Evolutionary conservation across 257 asterid genomes (phyloP).

Genomic region (Mitragyna speciosa): DNA sequence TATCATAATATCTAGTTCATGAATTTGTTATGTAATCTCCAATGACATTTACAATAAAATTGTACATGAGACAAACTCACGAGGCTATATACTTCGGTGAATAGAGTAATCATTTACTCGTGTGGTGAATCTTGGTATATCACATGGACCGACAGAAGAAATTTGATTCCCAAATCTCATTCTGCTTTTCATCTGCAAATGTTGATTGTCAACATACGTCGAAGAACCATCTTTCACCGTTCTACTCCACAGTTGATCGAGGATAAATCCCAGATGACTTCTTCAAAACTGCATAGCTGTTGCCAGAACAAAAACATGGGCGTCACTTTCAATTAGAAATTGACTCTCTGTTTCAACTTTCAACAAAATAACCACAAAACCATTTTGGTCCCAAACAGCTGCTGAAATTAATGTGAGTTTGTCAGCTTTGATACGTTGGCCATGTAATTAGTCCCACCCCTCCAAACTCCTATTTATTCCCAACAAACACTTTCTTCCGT

Average conservation of each 20-base stretch:
- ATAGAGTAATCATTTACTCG: neutral
- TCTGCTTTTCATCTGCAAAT: neutral
- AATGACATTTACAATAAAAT: neutral
- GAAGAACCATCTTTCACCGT: neutral
- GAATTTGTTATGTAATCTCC: no score
- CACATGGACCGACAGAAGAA: conserved; percentile 9
- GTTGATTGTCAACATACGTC: neutral
- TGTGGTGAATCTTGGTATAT: neutral
- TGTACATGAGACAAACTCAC: neutral
- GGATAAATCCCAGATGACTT: conserved; percentile 4
- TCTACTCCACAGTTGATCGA: conserved; percentile 4
- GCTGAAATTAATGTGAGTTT: conserved; percentile 20
- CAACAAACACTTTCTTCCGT: conserved; percentile 32
- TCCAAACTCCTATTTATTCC: conserved; percentile 59
- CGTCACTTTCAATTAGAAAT: neutral
- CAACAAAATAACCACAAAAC: neutral
- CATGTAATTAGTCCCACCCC: conserved; percentile 26
- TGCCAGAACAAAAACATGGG: neutral
- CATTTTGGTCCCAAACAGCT: conserved; percentile 5
- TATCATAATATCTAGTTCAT: no score
- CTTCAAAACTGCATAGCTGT: neutral
- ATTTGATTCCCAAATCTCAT: neutral
- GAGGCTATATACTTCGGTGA: neutral
- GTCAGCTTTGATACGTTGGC: conserved; percentile 38
- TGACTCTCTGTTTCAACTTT: neutral